These are phyloP conservation scores for Calonectria pauciramosa DNA, from an alignment of 2,329 filamentous ascomycete genomes.

Conservation along the genomic window DNA sequence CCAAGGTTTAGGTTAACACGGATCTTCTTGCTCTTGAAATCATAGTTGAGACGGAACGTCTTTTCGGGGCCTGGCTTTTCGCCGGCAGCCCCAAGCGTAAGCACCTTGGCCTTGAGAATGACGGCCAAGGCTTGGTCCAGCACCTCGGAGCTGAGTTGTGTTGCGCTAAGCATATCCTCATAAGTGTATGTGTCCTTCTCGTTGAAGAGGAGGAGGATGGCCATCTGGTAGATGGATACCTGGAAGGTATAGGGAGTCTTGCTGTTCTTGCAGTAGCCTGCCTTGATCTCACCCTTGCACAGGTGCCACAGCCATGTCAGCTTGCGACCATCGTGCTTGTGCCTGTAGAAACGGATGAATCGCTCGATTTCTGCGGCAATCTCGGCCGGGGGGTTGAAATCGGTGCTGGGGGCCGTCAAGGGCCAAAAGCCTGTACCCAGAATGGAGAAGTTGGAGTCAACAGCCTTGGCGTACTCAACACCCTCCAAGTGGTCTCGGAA, in stretches of 20 bases:
- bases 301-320: conserved; percentile 98
- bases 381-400: conserved; percentile 88
- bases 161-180: conserved; percentile 87
- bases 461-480: conserved; percentile 71
- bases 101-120: conserved; percentile 92
- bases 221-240: conserved; percentile 98
- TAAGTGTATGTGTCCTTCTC: conserved; percentile 88
- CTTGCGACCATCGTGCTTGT: conserved; percentile 97
- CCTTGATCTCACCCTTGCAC: conserved; percentile 96
- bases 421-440: conserved; percentile 99
- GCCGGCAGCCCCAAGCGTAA: conserved; percentile 77
- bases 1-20: conserved; percentile 96
- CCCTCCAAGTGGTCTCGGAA: conserved; percentile 83
- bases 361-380: conserved; percentile 90
- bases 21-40: conserved; percentile 99
- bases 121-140: conserved; percentile 90
- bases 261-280: conserved; percentile 88
- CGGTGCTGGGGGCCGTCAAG: conserved; percentile 85
- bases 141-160: conserved; percentile 83
- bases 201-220: conserved; percentile 94
- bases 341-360: conserved; percentile 92
- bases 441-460: conserved; percentile 92
- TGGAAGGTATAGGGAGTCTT: conserved; percentile 98
- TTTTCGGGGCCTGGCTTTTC: conserved; percentile 85
- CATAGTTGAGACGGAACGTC: conserved; percentile 87